These are phyloP conservation scores for Tausonia pullulans DNA, from an alignment of 1,284 basidiomycete species.

Conservation along the genomic window DNA sequence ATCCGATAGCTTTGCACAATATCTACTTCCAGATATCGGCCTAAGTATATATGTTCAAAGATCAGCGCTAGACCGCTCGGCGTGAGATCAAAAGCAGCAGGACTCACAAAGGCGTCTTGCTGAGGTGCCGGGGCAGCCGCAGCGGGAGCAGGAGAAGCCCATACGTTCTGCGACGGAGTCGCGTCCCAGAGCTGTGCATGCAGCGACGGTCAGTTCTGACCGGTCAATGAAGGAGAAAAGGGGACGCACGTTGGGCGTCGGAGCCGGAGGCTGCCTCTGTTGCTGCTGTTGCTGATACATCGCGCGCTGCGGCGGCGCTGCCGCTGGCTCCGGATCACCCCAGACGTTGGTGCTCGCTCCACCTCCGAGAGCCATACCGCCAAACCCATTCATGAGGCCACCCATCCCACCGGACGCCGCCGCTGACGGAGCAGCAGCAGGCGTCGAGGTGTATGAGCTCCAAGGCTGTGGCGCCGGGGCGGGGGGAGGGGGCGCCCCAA, in stretches of 20 bases:
- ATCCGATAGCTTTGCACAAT: too few relatives aligned
- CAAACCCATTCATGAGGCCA: not conserved
- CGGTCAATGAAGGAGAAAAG: not conserved
- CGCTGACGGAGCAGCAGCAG: too few relatives aligned
- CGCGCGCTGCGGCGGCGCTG: not conserved
- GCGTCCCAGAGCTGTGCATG: conserved; percentile 8
- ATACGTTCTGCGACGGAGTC: not conserved
- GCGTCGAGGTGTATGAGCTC: not conserved
- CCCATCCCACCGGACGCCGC: not conserved
- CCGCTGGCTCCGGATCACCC: not conserved
- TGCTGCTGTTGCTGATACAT: not conserved
- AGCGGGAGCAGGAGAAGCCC: conserved; percentile 5
- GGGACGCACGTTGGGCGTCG: conserved; percentile 8
- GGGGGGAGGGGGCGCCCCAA: conserved; percentile 25
- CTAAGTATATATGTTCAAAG: not conserved
- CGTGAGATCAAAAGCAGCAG: not conserved
- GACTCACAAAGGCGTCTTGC: conserved; percentile 10
- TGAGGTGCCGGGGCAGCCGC: not conserved
- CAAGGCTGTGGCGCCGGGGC: conserved; percentile 17
- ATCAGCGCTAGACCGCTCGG: not conserved
- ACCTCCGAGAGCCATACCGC: conserved; percentile 1
- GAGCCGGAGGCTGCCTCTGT: not conserved
- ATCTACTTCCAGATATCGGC: conserved; percentile 17
- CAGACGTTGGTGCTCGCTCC: not conserved
- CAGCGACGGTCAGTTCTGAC: not conserved